Conservation (phyloP, 75 land plant species). For the Adiantum capillusveneris region DNA sequence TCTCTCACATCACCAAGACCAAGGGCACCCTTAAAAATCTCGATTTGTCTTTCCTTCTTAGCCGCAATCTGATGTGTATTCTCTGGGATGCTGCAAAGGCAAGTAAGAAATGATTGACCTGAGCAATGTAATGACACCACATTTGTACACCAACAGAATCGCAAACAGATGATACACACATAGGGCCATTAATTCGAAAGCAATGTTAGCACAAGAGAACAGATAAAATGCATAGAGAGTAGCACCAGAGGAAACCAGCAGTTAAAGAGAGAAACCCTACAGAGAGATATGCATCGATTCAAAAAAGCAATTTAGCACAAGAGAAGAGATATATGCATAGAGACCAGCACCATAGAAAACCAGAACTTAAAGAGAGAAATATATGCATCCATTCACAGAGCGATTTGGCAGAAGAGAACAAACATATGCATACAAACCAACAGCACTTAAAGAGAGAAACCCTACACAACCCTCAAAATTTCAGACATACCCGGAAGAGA, state of each 20-base stretch:
- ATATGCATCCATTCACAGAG: neutral
- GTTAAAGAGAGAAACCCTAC: neutral
- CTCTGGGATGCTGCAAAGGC: slow-evolving; percentile 42
- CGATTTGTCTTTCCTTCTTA: slow-evolving; percentile 79
- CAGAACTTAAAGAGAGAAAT: neutral
- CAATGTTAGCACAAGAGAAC: no score
- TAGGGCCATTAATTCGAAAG: no score
- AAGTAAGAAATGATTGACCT: no score
- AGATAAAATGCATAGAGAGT: neutral
- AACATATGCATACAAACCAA: neutral
- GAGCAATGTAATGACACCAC: neutral
- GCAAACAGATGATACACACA: no score
- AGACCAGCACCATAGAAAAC: no score
- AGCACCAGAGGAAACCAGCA: neutral
- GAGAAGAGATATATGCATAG: no score
- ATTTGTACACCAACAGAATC: neutral
- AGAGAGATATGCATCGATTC: neutral
- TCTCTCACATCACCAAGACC: slow-evolving; percentile 39
- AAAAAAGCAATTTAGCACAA: neutral
- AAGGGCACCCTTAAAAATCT: slow-evolving; percentile 69
- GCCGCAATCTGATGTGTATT: slow-evolving; percentile 98
- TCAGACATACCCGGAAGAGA: neutral
- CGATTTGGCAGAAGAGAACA: neutral
- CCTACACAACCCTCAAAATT: neutral
- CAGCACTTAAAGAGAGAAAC: neutral